Percentiles rank a stretch among this genome's conserved stretches.
Conservation (phyloP, 345 rosid species). For the Brassica rapa region DNA sequence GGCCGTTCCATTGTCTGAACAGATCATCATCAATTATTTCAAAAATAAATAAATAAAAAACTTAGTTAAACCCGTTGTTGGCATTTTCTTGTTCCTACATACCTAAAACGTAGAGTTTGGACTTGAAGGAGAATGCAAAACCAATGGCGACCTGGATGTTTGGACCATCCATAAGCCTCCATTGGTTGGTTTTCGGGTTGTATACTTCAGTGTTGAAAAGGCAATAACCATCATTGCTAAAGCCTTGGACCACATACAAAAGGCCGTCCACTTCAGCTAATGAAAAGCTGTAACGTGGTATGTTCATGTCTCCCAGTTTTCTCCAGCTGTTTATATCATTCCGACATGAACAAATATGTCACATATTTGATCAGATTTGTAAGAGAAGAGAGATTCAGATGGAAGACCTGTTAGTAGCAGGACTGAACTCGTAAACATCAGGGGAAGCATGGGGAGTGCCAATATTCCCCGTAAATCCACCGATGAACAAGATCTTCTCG, state of each 20-base stretch:
- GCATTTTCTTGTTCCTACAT: slow-evolving; percentile 22
- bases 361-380: neutral
- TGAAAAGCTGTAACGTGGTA: slow-evolving; percentile 81
- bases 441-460: slow-evolving; percentile 53
- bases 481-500: slow-evolving; percentile 78
- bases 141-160: slow-evolving; percentile 75
- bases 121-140: slow-evolving; percentile 67
- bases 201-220: slow-evolving; percentile 72
- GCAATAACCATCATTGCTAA: slow-evolving; percentile 50
- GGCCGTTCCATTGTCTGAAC: slow-evolving; percentile 47
- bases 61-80: neutral
- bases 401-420: slow-evolving; percentile 78
- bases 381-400: neutral
- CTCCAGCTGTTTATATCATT: slow-evolving; percentile 59
- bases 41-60: neutral
- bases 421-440: slow-evolving; percentile 72
- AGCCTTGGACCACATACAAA: slow-evolving; percentile 78
- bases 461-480: slow-evolving; percentile 57
- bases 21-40: neutral
- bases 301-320: slow-evolving; percentile 68
- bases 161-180: slow-evolving; percentile 67
- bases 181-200: slow-evolving; percentile 57
- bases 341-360: neutral
- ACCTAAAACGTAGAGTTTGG: slow-evolving; percentile 78
- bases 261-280: slow-evolving; percentile 72